These are phyloP conservation scores for Pleoardoris graminearum DNA, from an alignment of 2,329 filamentous ascomycete species.

Conservation along the genomic window DNA sequence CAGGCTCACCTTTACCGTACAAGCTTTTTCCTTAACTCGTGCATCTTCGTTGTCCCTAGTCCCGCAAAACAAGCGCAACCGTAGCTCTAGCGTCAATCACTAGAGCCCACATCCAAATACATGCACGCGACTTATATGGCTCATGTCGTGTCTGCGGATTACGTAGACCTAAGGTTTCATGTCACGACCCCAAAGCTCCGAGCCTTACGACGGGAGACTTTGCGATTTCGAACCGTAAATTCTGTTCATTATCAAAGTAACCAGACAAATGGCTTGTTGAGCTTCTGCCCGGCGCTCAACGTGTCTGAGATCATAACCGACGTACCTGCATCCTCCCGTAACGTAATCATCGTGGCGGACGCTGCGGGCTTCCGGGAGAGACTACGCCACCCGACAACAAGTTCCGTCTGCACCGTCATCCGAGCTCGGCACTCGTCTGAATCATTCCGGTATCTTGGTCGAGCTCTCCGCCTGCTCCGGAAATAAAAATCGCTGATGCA, in stretches of 20 bases:
- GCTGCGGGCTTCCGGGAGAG: background rate
- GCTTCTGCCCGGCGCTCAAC: background rate
- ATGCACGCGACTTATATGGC: background rate
- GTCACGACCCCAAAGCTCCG: background rate
- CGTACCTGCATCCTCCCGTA: no score
- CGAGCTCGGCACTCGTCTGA: no score
- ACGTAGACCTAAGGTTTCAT: background rate
- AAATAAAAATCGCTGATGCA: no score
- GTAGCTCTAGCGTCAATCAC: background rate
- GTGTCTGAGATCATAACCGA: background rate
- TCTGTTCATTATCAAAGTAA: no score
- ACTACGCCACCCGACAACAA: background rate
- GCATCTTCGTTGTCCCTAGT: background rate
- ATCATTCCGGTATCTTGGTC: no score
- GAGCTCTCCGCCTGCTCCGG: no score
- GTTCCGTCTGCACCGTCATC: background rate
- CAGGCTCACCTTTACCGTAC: background rate
- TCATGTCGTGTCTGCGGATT: background rate
- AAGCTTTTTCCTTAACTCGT: background rate
- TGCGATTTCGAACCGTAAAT: no score
- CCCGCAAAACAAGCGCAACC: slow-evolving; percentile 1
- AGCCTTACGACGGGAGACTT: background rate
- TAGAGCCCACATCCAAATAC: background rate
- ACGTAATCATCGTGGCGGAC: background rate
- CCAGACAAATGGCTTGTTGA: no score